Evolutionary conservation across 176 grass and related monocot genomes (phyloP).

Genomic region (Bonia amplexicaulis): DNA sequence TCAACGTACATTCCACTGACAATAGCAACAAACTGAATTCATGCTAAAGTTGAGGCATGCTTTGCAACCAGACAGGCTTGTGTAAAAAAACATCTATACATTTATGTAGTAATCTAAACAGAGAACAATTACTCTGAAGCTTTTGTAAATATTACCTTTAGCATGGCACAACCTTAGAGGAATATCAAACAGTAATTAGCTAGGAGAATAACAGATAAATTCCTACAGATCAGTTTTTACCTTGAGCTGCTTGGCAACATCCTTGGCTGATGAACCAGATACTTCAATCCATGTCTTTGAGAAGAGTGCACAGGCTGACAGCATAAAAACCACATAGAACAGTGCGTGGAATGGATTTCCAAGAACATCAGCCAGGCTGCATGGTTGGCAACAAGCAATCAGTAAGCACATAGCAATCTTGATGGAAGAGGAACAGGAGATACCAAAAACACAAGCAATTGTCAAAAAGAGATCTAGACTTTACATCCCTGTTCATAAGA

Average conservation of each 20-base stretch:
- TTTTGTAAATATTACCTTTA: neutral
- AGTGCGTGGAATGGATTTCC: slow-evolving; percentile 34
- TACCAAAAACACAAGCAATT: neutral
- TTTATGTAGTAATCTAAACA: neutral
- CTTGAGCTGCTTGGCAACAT: slow-evolving; percentile 82
- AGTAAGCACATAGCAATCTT: neutral
- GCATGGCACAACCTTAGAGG: neutral
- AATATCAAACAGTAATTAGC: neutral
- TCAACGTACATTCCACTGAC: neutral
- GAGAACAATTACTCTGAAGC: neutral
- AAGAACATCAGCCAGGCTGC: slow-evolving; percentile 76
- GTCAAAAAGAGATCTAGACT: neutral
- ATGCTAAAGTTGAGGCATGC: neutral
- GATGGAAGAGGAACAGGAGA: neutral
- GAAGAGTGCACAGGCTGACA: slow-evolving; percentile 80
- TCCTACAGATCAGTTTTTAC: neutral
- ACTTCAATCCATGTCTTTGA: slow-evolving; percentile 83
- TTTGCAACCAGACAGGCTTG: neutral
- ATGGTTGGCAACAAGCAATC: slow-evolving; percentile 8
- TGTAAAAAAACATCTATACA: neutral
- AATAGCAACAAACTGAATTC: neutral
- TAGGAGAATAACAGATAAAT: neutral
- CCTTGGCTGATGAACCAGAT: slow-evolving; percentile 50
- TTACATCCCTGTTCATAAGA: neutral
- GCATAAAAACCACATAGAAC: slow-evolving; percentile 17